Conservation (phyloP, 495 filamentous ascomycete species). For the Neurospora pannonica region DNA sequence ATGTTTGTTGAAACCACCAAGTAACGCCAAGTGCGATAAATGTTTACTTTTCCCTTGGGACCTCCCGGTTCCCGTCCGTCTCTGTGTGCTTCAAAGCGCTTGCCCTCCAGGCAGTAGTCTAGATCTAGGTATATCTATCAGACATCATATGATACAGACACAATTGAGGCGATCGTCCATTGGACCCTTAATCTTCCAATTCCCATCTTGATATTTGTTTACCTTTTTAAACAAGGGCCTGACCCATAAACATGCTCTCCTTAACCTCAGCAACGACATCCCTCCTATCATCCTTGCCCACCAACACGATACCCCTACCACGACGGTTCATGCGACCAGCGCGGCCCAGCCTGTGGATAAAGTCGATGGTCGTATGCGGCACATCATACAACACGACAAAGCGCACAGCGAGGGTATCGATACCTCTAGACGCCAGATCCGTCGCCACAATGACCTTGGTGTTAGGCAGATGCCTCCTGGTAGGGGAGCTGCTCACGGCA, state of each 20-base stretch:
- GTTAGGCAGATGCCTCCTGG: constrained; percentile 38
- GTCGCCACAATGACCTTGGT: constrained; percentile 90
- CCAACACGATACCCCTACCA: constrained; percentile 80
- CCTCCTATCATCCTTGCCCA: constrained; percentile 79
- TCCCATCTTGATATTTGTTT: background rate
- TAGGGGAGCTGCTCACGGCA: background rate
- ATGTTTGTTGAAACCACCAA: background rate
- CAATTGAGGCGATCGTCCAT: background rate
- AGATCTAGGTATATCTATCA: background rate
- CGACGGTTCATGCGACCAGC: constrained; percentile 88
- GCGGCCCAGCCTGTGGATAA: constrained; percentile 88
- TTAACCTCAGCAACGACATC: constrained; percentile 88
- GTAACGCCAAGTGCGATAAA: background rate
- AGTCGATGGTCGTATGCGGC: constrained; percentile 91
- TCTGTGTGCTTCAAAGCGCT: background rate
- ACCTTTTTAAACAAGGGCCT: constrained; percentile 61
- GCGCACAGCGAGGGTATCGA: constrained; percentile 86
- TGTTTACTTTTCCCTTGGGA: background rate
- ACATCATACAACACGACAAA: constrained; percentile 93
- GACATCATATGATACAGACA: background rate
- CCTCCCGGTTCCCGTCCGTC: background rate
- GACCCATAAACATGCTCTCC: constrained; percentile 87
- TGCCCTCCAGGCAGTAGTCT: background rate
- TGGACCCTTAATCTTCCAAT: background rate
- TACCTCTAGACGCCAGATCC: constrained; percentile 82